Percentiles rank a stretch among this genome's conserved stretches.
phyloP scores from a whole-genome alignment of 1,139 yeast genomes.

The Scheffersomyces quercinus region DNA sequence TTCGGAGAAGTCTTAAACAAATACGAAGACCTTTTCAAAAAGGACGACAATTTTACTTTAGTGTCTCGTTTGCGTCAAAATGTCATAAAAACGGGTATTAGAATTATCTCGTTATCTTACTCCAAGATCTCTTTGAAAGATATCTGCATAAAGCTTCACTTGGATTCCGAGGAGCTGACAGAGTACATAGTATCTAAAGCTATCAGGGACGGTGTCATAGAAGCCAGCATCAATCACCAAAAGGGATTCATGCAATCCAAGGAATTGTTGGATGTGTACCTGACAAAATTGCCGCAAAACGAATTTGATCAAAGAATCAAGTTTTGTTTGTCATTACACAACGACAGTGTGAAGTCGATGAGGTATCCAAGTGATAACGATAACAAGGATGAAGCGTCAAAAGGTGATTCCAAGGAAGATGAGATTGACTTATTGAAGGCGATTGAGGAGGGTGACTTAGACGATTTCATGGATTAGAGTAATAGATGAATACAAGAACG shows the following conservation, averaged over 20 bases:
- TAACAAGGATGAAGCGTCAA: conserved; percentile 28
- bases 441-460: conserved; percentile 51
- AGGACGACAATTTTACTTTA: conserved; percentile 81
- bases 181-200: conserved; percentile 97
- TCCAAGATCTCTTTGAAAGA: conserved; percentile 90
- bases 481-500: background rate
- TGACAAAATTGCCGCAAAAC: conserved; percentile 82
- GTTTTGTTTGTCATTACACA: conserved; percentile 87
- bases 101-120: conserved; percentile 90
- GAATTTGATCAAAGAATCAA: conserved; percentile 92
- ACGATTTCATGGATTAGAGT: conserved; percentile 47
- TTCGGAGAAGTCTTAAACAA: conserved; percentile 74
- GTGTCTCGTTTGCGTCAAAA: conserved; percentile 92
- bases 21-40: conserved; percentile 62
- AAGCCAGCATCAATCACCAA: conserved; percentile 90
- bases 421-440: conserved; percentile 49
- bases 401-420: conserved; percentile 36
- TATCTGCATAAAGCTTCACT: conserved; percentile 81
- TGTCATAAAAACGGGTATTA: conserved; percentile 95
- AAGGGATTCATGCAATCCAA: conserved; percentile 89
- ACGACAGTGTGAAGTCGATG: conserved; percentile 94
- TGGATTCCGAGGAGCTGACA: conserved; percentile 93
- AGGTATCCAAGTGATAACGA: conserved; percentile 67
- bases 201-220: conserved; percentile 96
- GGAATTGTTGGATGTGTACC: conserved; percentile 83